A percentile compares a stretch with the other conserved stretches of the same genome.
phyloP scores from a whole-genome alignment of 768 basidiomycete genomes.

The Mycena olivaceomarginata region DNA sequence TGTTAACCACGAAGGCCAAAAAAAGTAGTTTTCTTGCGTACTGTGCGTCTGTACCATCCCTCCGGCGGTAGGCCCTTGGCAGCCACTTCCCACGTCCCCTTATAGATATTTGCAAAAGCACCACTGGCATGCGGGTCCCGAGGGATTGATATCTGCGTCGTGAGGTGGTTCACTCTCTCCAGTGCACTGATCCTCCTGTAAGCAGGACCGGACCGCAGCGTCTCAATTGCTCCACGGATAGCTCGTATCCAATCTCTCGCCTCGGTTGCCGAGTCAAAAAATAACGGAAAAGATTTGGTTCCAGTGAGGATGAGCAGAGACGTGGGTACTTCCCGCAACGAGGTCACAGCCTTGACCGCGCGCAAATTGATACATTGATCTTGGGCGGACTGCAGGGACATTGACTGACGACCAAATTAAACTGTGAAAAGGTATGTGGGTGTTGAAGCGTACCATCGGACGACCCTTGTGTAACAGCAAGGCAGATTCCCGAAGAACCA shows the following conservation, averaged over 20 bases:
- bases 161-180: constrained; percentile 27
- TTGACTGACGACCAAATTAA: background rate
- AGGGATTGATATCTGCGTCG: constrained; percentile 19
- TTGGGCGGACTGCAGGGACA: background rate
- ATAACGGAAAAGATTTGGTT: background rate
- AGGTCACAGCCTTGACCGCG: background rate
- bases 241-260: background rate
- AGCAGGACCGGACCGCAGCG: background rate
- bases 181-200: constrained; percentile 2
- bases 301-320: background rate
- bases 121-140: constrained; percentile 9
- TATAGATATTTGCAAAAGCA: constrained; percentile 28
- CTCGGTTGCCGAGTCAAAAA: background rate
- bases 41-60: constrained; percentile 7
- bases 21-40: background rate
- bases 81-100: constrained; percentile 7
- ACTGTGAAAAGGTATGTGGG: background rate
- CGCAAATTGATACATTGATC: constrained; percentile 25
- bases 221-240: background rate
- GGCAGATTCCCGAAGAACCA: constrained; percentile 15
- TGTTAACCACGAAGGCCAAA: background rate
- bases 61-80: background rate
- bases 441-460: background rate
- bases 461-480: constrained; percentile 8
- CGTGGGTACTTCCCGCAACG: background rate